Evolutionary conservation across 1,284 basidiomycete species (phyloP), one percentile per base, ranked within the genome.

Genomic region (Ceratobasidium sp.): DNA sequence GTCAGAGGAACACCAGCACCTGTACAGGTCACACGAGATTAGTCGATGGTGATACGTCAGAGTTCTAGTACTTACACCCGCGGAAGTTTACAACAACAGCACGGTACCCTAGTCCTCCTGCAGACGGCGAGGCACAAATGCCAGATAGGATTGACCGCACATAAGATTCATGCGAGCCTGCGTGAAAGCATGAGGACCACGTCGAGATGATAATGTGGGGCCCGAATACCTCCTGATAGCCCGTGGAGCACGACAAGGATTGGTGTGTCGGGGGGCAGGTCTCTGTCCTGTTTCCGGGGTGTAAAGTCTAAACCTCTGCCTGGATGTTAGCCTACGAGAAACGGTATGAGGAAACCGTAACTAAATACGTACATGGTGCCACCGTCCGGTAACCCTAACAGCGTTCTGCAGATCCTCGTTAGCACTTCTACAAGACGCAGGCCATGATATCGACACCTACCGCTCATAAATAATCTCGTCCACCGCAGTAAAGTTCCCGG

Each of bases 11-110:
- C 65, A 29, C 58, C 64, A 61, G 62, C 90, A 39, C 92, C 92
- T 77, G 94, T 94, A 83, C 92, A 90, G 92, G 79, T 64, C 74
- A 64, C 75, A 53, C 66, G 68, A 78, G 74, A 63, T 46, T 34
- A 53, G 64, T 64, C 39, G 73, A 37, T 31, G 76, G n/a, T 39
- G 63, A 77, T 43, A 43, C 41, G 41, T 43, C 41, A 43, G 9
- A 43, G 41, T 16, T 43, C 11, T 43, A 43, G 16, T 8, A 43
- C 88, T 78, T 78, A 92, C 96, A 98, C 79, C 96, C 96, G 78
- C 96, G 89, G 84, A 92, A 97, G 83, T 97, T 94, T 76, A 96
- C 88, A 8, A 98, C 95, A 4, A 94, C 90, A 1, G 89, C 95
- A 76, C 96, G 86, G 81, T 93, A 96, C 6, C 94, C 95, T 58